These are phyloP conservation scores for Agrocybe pediades DNA, from an alignment of 768 basidiomycete genomes.

Conservation along the genomic window DNA sequence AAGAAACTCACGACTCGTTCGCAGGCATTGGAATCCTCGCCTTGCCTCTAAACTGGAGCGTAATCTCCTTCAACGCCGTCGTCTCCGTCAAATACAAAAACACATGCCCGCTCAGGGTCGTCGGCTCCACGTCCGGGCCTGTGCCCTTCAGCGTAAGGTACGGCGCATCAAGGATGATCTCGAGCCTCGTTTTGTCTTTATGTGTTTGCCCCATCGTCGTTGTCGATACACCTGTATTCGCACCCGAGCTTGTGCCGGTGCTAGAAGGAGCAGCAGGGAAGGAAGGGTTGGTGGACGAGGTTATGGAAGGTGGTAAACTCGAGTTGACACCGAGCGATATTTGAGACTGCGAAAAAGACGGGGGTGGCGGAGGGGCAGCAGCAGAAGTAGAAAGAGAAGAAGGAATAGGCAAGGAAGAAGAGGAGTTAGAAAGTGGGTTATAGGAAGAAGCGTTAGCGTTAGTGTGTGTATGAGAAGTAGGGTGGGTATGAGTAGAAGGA, in stretches of 20 bases:
- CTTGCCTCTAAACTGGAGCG: constrained; percentile 83
- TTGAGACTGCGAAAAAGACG: background rate
- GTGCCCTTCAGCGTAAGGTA: constrained; percentile 74
- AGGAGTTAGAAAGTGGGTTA: background rate
- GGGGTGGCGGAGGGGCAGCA: background rate
- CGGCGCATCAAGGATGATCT: constrained; percentile 76
- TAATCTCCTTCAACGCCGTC: constrained; percentile 83
- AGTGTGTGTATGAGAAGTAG: background rate
- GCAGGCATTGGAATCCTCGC: constrained; percentile 64
- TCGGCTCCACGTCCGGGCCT: constrained; percentile 83
- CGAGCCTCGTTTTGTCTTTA: constrained; percentile 55
- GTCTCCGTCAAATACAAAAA: constrained; percentile 78
- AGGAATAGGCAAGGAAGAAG: too few relatives aligned
- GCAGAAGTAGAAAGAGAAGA: too few relatives aligned
- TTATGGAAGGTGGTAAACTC: background rate
- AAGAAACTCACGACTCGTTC: constrained; percentile 56
- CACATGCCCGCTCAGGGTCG: constrained; percentile 79
- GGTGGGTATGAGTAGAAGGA: background rate
- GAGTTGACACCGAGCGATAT: background rate
- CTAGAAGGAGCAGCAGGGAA: background rate
- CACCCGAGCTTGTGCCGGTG: too few relatives aligned
- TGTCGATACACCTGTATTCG: too few relatives aligned
- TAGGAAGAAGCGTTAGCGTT: background rate
- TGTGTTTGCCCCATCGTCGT: constrained; percentile 2
- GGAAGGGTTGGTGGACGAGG: background rate